phyloP scores from a whole-genome alignment of 1,139 yeast genomes.

The Saccharomyces pastorianus region DNA sequence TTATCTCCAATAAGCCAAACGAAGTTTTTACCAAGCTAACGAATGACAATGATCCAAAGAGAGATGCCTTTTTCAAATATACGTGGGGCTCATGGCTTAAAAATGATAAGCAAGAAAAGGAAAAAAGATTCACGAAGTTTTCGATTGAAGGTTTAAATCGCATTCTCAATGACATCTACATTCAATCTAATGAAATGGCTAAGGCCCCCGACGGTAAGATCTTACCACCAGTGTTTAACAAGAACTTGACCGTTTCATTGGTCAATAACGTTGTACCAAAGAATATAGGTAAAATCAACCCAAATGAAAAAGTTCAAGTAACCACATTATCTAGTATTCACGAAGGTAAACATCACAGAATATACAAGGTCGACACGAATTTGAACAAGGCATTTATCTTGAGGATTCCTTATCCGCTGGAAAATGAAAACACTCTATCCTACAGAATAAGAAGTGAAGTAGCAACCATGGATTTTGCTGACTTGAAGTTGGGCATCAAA shows the following conservation, averaged over 20 bases:
- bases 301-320: conserved; percentile 42
- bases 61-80: conserved; percentile 73
- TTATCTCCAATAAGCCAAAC: conserved; percentile 24
- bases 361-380: conserved; percentile 62
- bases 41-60: conserved; percentile 59
- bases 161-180: conserved; percentile 39
- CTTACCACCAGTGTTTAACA: conserved; percentile 34
- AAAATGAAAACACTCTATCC: conserved; percentile 53
- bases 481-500: conserved; percentile 38
- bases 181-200: conserved; percentile 27
- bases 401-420: conserved; percentile 77
- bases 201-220: conserved; percentile 19
- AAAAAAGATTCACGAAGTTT: conserved; percentile 71
- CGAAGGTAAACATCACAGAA: conserved; percentile 89
- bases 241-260: conserved; percentile 40
- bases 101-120: conserved; percentile 66
- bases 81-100: conserved; percentile 94
- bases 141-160: conserved; percentile 66
- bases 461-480: conserved; percentile 81
- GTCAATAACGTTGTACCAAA: conserved; percentile 40
- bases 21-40: conserved; percentile 42
- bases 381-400: conserved; percentile 55
- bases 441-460: conserved; percentile 78
- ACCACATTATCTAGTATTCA: conserved; percentile 76
- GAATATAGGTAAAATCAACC: conserved; percentile 37